A percentile compares a stretch with the other conserved stretches of the same genome.
phyloP scores from a whole-genome alignment of 257 asterid species.

The Fraxinus anomala region DNA sequence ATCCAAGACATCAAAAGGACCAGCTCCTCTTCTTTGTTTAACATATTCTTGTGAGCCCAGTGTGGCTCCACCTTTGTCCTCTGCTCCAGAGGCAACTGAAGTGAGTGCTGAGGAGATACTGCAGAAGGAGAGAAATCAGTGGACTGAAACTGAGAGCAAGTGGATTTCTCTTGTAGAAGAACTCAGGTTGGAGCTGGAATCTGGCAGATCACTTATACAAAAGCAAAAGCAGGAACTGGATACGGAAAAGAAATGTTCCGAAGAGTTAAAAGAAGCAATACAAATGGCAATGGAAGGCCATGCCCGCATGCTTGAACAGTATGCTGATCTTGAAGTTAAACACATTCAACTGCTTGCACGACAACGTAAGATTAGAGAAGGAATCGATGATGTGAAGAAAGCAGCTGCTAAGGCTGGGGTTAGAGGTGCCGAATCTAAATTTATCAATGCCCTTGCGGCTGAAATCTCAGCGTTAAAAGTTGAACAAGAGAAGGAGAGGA shows the following conservation, averaged over 20 bases:
- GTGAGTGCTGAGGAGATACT: constrained; percentile 63
- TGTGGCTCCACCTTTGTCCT: constrained; percentile 44
- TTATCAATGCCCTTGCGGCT: constrained; percentile 85
- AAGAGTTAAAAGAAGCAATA: constrained; percentile 97
- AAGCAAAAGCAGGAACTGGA: constrained; percentile 80
- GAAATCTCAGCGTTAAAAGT: constrained; percentile 80
- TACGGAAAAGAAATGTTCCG: constrained; percentile 78
- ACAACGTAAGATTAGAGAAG: constrained; percentile 76
- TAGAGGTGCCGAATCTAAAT: constrained; percentile 85
- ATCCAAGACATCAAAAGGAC: constrained; percentile 52
- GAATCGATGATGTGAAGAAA: constrained; percentile 90
- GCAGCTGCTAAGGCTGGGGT: constrained; percentile 97
- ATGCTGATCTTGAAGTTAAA: constrained; percentile 92
- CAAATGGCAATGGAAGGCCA: constrained; percentile 99
- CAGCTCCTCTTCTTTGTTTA: constrained; percentile 58
- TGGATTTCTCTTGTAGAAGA: constrained; percentile 90
- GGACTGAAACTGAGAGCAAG: constrained; percentile 90
- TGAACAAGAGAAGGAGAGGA: constrained; percentile 87
- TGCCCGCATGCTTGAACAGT: constrained; percentile 98
- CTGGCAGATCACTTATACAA: constrained; percentile 47
- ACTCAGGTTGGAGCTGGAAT: constrained; percentile 68
- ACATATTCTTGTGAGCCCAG: constrained; percentile 68
- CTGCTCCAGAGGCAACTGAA: constrained; percentile 46
- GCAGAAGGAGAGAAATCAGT: constrained; percentile 68
- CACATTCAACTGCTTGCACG: constrained; percentile 84